Base-by-base conservation (phyloP, 495 filamentous ascomycete genomes). In the Hypomontagnella submonticulosa region DNA sequence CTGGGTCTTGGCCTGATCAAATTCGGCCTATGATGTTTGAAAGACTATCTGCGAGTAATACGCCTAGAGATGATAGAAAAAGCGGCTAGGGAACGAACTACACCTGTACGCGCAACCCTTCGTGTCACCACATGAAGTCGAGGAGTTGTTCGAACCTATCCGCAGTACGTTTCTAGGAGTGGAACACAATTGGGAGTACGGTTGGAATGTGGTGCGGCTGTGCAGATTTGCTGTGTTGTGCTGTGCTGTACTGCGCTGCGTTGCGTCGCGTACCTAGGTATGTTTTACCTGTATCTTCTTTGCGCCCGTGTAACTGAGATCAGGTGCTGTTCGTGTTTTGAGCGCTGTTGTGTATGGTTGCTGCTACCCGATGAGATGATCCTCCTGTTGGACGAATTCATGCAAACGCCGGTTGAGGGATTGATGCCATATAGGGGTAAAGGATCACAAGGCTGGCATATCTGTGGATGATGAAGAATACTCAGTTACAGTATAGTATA, bases 301-400 rank as follows among this genome's bases (percentile, higher is more conserved):
- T 54, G 36, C 48, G 47, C 37, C 44, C 13, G 66, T 69, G 60
- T 57, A 48, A 69, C 54, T 60, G 43, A 60, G 59, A 69, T 63
- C 60, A 63, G 60, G 66, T 61, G 60, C 60, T 69, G 15, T 44
- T 57, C 23, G 54, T 63, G 59, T 64, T 63, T 63, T 68, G 59
- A 54, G 40, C 48, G 49, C 53, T 68, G 65, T 54, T 19, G 59
- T 59, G 65, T 47, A 67, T 55, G 58, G 58, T 67, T 54, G 44
- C 36, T 52, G 38, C 23, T 66, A 51, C 42, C 60, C 49, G 54
- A 56, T 10, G 55, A 63, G 54, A 51, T 13, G 55, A 63, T 60
- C 43, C 50, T 53, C 49, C 59, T 59, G 20, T 38, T 4, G 9
- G 50, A 15, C 11, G 23, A 46, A 38, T 49, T 27, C 38, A 18